A percentile compares a stretch with the other conserved stretches of the same genome.
Evolutionary conservation across 371 early-diverging fungal genomes (phyloP).

Genomic region (Amoeboradix gromovi): DNA sequence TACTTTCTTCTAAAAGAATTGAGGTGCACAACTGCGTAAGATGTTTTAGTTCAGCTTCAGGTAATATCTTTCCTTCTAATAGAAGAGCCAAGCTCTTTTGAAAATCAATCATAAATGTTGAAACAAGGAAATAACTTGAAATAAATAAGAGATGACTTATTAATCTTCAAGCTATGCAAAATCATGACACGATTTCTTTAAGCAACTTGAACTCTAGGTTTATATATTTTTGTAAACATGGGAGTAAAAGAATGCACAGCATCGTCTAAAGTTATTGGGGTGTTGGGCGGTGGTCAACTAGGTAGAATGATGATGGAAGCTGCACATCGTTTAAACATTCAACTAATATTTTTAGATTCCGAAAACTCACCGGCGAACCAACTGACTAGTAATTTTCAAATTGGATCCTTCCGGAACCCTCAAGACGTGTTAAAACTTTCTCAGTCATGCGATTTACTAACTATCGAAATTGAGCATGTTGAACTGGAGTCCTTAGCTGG

Average conservation of each 20-base stretch:
- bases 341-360: slow-evolving; percentile 48
- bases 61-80: not conserved
- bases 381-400: slow-evolving; percentile 31
- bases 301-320: slow-evolving; percentile 88
- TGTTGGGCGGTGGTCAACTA: slow-evolving; percentile 55
- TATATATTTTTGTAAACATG: too few species aligned
- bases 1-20: slow-evolving; percentile 71
- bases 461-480: slow-evolving; percentile 88
- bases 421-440: slow-evolving; percentile 41
- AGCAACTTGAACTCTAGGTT: too few species aligned
- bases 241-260: not conserved
- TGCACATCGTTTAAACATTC: slow-evolving; percentile 53
- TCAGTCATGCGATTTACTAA: slow-evolving; percentile 38
- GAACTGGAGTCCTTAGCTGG: slow-evolving; percentile 35
- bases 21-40: not conserved
- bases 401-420: slow-evolving; percentile 46
- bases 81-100: not conserved
- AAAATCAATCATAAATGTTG: not conserved
- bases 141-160: too few species aligned
- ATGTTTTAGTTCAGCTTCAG: not conserved
- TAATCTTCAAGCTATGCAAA: too few species aligned
- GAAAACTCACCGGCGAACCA: slow-evolving; percentile 53
- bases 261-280: slow-evolving; percentile 7
- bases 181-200: too few species aligned
- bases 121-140: too few species aligned